Percentiles rank a stretch among this genome's conserved stretches.
Evolutionary conservation across 2,329 filamentous ascomycete species (phyloP).

Genomic region (Cordyceps cicadae): DNA sequence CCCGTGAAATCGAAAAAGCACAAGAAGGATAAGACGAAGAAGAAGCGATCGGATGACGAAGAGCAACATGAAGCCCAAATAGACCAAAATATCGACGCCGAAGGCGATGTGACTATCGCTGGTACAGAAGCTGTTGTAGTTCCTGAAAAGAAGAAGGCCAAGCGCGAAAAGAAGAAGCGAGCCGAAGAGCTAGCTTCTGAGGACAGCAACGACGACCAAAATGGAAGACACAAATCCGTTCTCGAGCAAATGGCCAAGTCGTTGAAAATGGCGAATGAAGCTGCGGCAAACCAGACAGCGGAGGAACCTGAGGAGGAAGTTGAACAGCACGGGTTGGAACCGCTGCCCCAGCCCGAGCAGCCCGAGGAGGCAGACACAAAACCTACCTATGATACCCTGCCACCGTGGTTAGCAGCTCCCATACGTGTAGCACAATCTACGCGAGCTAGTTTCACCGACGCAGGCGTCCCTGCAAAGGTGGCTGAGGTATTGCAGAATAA

Average conservation of each 20-base stretch:
- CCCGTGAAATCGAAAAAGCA: constrained; percentile 23
- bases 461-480: constrained; percentile 55
- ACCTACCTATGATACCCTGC: constrained; percentile 69
- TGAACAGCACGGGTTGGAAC: constrained; percentile 64
- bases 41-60: constrained; percentile 8
- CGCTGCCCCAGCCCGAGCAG: constrained; percentile 69
- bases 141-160: constrained; percentile 14
- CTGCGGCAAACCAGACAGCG: constrained; percentile 25
- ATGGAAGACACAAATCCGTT: constrained; percentile 39
- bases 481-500: constrained; percentile 57
- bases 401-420: constrained; percentile 71
- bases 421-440: constrained; percentile 57
- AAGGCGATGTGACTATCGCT: constrained; percentile 1
- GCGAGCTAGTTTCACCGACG: constrained; percentile 49
- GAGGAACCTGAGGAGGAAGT: constrained; percentile 24
- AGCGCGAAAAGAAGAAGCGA: constrained; percentile 27
- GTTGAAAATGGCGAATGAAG: constrained; percentile 38
- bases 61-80: not conserved
- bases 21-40: constrained; percentile 17
- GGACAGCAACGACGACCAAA: constrained; percentile 21
- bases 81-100: not conserved
- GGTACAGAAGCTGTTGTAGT: not conserved
- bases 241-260: constrained; percentile 50
- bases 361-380: constrained; percentile 47
- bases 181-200: constrained; percentile 16